phyloP scores from a whole-genome alignment of 2,329 filamentous ascomycete species.

The Aspergillus cejpii region DNA sequence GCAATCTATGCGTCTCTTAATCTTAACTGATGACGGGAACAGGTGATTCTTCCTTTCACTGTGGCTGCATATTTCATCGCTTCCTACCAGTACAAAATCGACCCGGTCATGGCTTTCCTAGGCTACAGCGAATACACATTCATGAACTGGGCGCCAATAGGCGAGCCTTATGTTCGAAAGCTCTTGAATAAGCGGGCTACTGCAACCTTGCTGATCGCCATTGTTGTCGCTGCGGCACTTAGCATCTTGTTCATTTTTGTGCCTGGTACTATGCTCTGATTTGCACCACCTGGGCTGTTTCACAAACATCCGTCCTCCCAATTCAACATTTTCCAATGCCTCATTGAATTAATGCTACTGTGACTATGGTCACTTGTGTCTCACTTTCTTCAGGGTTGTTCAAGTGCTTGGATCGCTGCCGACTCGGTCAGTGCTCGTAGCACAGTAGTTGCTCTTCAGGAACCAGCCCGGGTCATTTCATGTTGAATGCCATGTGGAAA shows the following conservation, averaged over 20 bases:
- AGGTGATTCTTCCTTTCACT: slow-evolving; percentile 83
- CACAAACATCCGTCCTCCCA: neutral
- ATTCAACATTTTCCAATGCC: neutral
- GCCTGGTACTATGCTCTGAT: slow-evolving; percentile 58
- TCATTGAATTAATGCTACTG: neutral
- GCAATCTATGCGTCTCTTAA: slow-evolving; percentile 7
- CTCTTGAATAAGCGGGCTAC: slow-evolving; percentile 76
- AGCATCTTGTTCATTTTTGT: slow-evolving; percentile 91
- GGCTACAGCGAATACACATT: slow-evolving; percentile 95
- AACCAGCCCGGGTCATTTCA: no score
- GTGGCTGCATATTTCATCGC: slow-evolving; percentile 81
- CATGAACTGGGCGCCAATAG: slow-evolving; percentile 79
- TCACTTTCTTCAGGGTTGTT: neutral
- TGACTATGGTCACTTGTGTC: neutral
- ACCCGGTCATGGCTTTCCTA: slow-evolving; percentile 81
- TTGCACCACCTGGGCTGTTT: neutral
- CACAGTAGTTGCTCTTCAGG: no score
- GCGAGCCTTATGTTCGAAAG: slow-evolving; percentile 83
- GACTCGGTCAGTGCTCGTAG: no score
- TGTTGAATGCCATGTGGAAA: no score
- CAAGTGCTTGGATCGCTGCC: no score
- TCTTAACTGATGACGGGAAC: slow-evolving; percentile 15
- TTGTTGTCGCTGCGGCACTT: slow-evolving; percentile 71
- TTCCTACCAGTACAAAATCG: slow-evolving; percentile 92
- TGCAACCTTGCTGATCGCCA: slow-evolving; percentile 70